Conservation (phyloP, 2,329 filamentous ascomycete species). For the Pyrenophora seminiperda region DNA sequence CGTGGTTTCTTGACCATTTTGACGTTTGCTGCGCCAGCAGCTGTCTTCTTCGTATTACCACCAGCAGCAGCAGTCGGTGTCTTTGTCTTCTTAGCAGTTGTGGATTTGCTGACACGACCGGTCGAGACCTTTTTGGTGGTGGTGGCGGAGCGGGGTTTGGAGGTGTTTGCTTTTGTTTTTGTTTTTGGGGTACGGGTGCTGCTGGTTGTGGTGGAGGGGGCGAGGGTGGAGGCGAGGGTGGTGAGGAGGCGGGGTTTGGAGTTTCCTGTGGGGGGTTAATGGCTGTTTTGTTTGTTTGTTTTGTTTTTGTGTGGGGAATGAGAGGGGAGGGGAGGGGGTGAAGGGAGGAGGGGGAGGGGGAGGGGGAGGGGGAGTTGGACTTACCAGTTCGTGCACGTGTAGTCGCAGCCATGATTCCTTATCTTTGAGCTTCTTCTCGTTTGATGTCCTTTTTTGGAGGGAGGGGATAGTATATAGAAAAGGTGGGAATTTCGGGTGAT, state of each 20-base stretch:
- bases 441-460: no score
- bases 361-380: neutral
- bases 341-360: neutral
- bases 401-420: constrained; percentile 24
- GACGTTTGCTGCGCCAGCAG: no score
- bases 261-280: constrained; percentile 20
- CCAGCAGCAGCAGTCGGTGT: constrained; percentile 21
- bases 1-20: constrained; percentile 34
- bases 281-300: constrained; percentile 40
- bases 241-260: constrained; percentile 60
- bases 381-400: constrained; percentile 44
- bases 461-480: no score
- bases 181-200: no score
- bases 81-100: constrained; percentile 22
- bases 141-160: constrained; percentile 39
- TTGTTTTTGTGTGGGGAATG: neutral
- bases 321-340: no score
- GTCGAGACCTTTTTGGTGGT: constrained; percentile 27
- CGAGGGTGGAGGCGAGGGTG: constrained; percentile 53
- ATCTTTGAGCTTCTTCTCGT: neutral
- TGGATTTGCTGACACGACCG: constrained; percentile 34
- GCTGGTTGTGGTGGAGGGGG: constrained; percentile 51
- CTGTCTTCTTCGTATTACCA: neutral
- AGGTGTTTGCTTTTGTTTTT: constrained; percentile 45
- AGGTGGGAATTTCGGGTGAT: no score